phyloP scores from a whole-genome alignment of 2,329 filamentous ascomycete genomes.

The Madurella fahalii region DNA sequence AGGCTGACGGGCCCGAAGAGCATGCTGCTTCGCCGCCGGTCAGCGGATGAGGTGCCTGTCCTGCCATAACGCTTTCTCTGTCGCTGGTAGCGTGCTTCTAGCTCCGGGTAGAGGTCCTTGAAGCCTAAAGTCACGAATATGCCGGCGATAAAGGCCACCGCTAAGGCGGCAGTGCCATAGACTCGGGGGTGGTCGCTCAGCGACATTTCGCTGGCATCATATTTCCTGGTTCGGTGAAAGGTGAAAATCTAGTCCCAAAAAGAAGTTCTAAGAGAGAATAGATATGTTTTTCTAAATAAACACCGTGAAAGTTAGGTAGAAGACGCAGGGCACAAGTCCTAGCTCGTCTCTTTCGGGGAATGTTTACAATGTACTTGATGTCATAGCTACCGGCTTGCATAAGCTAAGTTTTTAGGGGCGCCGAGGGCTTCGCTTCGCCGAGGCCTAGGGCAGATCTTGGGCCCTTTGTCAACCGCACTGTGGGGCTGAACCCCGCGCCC shows the following conservation, averaged over 20 bases:
- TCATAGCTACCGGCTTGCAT: neutral
- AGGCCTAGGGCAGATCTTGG: neutral
- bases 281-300: too few species aligned
- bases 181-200: conserved; percentile 57
- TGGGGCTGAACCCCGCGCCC: conserved; percentile 4
- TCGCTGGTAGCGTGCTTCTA: conserved; percentile 61
- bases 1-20: conserved; percentile 51
- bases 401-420: neutral
- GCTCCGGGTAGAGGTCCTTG: conserved; percentile 74
- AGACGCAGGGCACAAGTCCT: neutral
- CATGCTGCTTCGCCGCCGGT: conserved; percentile 39
- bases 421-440: too few species aligned
- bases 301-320: neutral
- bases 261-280: neutral
- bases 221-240: neutral
- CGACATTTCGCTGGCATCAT: conserved; percentile 44
- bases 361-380: neutral
- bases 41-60: conserved; percentile 11
- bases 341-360: neutral
- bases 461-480: neutral
- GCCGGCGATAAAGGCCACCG: conserved; percentile 72
- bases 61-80: conserved; percentile 29
- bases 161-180: conserved; percentile 62
- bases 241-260: neutral
- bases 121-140: conserved; percentile 70